phyloP scores from a whole-genome alignment of 192 early-diverging fungal genomes.

The Coemansia sp. region DNA sequence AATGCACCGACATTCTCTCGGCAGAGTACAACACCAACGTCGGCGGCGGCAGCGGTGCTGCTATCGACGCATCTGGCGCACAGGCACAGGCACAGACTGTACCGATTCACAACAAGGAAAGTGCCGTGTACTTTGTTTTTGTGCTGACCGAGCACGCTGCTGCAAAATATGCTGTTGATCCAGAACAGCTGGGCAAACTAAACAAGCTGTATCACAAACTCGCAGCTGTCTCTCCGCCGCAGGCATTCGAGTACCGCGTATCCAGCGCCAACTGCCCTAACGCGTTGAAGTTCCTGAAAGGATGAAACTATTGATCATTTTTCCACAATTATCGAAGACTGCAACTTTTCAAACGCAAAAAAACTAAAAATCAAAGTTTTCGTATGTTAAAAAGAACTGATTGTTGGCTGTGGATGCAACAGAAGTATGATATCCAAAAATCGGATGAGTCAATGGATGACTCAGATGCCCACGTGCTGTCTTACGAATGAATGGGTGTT shows the following conservation, averaged over 20 bases:
- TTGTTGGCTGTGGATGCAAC: no score
- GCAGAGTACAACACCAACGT: constrained; percentile 17
- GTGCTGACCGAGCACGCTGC: constrained; percentile 35
- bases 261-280: constrained; percentile 30
- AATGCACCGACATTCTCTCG: constrained; percentile 14
- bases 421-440: no score
- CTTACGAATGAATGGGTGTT: no score
- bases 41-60: not conserved
- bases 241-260: constrained; percentile 47
- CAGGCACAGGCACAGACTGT: constrained; percentile 1
- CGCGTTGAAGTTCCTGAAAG: constrained; percentile 21
- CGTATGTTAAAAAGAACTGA: no score
- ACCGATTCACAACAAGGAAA: constrained; percentile 28
- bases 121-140: constrained; percentile 30
- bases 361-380: no score
- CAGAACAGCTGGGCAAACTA: constrained; percentile 3
- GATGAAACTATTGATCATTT: not conserved
- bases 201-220: constrained; percentile 23
- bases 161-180: constrained; percentile 31
- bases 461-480: no score
- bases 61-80: not conserved
- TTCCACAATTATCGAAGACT: not conserved
- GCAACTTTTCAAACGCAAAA: no score
- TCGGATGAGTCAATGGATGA: no score
- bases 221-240: constrained; percentile 20